Evolutionary conservation across 2,329 filamentous ascomycete species (phyloP).

Genomic region (Cephalotrichum gorgonifer): DNA sequence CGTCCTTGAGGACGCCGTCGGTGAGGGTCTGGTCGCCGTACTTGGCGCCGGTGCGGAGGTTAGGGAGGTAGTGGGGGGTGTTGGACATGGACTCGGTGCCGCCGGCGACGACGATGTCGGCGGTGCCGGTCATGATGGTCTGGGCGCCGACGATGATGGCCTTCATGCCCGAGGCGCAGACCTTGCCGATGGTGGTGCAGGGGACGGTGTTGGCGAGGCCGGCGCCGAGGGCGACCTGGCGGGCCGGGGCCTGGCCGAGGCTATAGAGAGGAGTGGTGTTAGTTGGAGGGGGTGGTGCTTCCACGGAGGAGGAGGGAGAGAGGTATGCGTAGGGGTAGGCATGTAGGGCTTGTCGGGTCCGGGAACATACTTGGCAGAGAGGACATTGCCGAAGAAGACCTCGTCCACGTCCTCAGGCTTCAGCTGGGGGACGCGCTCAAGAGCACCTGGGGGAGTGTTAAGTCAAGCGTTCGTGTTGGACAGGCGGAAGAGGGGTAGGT

Average conservation of each 20-base stretch:
- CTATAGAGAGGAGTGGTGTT: slow-evolving; percentile 32
- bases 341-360: background rate
- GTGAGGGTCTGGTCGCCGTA: slow-evolving; percentile 85
- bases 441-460: slow-evolving; percentile 44
- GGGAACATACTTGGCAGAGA: slow-evolving; percentile 73
- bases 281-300: background rate
- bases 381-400: slow-evolving; percentile 96
- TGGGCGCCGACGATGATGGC: slow-evolving; percentile 89
- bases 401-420: slow-evolving; percentile 87
- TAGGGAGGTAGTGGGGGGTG: slow-evolving; percentile 87
- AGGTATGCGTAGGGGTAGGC: slow-evolving; percentile 3
- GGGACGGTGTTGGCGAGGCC: slow-evolving; percentile 72
- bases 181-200: slow-evolving; percentile 96
- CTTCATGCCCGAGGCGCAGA: slow-evolving; percentile 93
- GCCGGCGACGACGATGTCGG: slow-evolving; percentile 84
- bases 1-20: slow-evolving; percentile 89
- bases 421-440: slow-evolving; percentile 77
- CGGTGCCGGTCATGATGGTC: slow-evolving; percentile 95
- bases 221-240: slow-evolving; percentile 84
- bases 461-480: background rate
- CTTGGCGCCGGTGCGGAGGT: slow-evolving; percentile 77
- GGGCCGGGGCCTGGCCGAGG: slow-evolving; percentile 89
- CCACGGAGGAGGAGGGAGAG: background rate
- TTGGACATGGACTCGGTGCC: slow-evolving; percentile 99
- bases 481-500: too few relatives aligned